These are phyloP conservation scores for Phytophthora syringae DNA, from an alignment of 352 stramenopile genomes.

Conservation along the genomic window DNA sequence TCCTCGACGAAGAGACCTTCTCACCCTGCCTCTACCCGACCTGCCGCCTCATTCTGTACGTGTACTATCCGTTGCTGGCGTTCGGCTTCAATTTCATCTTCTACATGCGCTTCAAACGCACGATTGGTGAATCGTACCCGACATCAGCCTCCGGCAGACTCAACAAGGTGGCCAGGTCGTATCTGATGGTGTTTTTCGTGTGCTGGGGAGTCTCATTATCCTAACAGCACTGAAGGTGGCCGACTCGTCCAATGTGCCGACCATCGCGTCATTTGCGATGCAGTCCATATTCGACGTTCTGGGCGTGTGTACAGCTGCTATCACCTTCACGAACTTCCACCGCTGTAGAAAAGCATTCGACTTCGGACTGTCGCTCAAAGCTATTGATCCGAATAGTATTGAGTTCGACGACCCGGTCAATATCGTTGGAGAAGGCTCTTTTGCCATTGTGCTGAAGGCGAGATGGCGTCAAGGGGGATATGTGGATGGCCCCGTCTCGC, in stretches of 20 bases:
- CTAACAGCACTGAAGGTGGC: constrained; percentile 56
- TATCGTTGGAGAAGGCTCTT: constrained; percentile 83
- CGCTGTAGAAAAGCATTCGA: constrained; percentile 76
- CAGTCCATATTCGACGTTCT: constrained; percentile 78
- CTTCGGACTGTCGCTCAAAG: constrained; percentile 80
- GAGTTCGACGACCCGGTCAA: constrained; percentile 83
- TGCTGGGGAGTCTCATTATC: constrained; percentile 78
- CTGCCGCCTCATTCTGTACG: constrained; percentile 75
- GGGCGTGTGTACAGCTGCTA: constrained; percentile 65
- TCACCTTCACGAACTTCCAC: constrained; percentile 82
- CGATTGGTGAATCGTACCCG: constrained; percentile 74
- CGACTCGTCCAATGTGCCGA: constrained; percentile 34
- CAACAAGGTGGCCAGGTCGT: constrained; percentile 75
- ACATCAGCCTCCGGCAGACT: constrained; percentile 68
- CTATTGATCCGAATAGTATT: constrained; percentile 76
- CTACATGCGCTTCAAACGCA: constrained; percentile 79
- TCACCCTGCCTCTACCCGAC: constrained; percentile 72
- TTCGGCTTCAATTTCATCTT: constrained; percentile 84
- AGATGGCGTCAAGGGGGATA: constrained; percentile 65
- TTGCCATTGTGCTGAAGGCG: constrained; percentile 78
- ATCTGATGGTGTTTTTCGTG: constrained; percentile 73
- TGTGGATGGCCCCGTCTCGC: constrained; percentile 47
- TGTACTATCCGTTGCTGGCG: constrained; percentile 76
- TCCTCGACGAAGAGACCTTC: constrained; percentile 48
- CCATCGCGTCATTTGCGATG: constrained; percentile 47